Percentiles rank a stretch among this genome's conserved stretches.
Conservation (phyloP, 2,329 filamentous ascomycete species). For the Alternaria consortialis region DNA sequence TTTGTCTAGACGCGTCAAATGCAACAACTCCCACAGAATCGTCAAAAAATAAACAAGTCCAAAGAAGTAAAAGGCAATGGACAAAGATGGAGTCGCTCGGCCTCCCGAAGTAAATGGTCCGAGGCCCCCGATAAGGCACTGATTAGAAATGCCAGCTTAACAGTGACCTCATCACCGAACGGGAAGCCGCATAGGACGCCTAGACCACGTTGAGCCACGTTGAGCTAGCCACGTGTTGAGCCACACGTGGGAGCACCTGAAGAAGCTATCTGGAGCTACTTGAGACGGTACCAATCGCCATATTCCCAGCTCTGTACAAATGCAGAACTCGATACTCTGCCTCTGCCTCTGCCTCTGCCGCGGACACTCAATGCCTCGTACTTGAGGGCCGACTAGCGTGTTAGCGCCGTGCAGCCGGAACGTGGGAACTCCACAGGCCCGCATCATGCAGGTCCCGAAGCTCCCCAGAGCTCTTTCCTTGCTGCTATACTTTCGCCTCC, state of each 20-base stretch:
- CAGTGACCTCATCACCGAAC: constrained; percentile 30
- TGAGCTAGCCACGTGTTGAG: constrained; percentile 11
- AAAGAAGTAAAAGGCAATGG: not conserved
- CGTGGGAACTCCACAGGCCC: constrained; percentile 14
- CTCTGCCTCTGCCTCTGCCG: not conserved
- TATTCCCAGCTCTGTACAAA: not conserved
- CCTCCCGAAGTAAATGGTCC: constrained; percentile 21
- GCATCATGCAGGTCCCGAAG: constrained; percentile 29
- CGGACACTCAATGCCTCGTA: not conserved
- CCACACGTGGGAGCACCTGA: not conserved
- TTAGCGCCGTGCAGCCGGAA: constrained; percentile 12
- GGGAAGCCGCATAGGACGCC: constrained; percentile 13
- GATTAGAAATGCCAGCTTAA: constrained; percentile 37
- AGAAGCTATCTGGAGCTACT: not conserved
- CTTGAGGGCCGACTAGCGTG: constrained; percentile 1
- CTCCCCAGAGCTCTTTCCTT: constrained; percentile 16
- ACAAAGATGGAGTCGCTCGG: constrained; percentile 14
- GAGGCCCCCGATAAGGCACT: constrained; percentile 30
- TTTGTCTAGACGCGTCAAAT: not conserved
- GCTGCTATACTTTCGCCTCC: not conserved
- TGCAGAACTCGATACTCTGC: not conserved
- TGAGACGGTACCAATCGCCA: not conserved
- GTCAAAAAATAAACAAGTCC: constrained; percentile 19
- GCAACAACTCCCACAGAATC: constrained; percentile 16
- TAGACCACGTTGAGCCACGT: constrained; percentile 17